A percentile compares a stretch with the other conserved stretches of the same genome.
Conservation (phyloP, 345 rosid species). For the Eucalyptus erythrocorys region DNA sequence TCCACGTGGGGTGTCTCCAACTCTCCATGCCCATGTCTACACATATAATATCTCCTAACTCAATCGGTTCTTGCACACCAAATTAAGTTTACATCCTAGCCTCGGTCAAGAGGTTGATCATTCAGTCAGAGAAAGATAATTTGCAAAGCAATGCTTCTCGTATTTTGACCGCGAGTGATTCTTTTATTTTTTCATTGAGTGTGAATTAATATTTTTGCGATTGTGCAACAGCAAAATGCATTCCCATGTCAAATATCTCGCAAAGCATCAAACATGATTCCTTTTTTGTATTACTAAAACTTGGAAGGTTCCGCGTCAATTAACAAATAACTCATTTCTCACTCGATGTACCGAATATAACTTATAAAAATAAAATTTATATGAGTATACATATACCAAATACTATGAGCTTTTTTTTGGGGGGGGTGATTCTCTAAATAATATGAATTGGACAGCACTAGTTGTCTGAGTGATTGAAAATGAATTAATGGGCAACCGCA, state of each 20-base stretch:
- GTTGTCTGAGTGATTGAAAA: too few species aligned
- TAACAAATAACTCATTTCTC: fast-evolving
- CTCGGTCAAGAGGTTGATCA: neutral
- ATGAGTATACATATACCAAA: neutral
- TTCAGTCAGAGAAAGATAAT: neutral
- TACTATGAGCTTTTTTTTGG: too few species aligned
- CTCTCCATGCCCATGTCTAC: neutral
- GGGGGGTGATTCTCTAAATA: fast-evolving
- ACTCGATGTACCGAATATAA: fast-evolving
- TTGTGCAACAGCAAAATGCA: neutral
- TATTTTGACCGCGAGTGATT: neutral
- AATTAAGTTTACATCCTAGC: neutral
- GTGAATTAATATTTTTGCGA: neutral
- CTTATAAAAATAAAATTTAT: neutral
- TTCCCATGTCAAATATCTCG: neutral
- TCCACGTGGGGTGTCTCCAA: neutral
- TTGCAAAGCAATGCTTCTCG: neutral
- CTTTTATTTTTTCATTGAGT: neutral
- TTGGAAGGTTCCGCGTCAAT: fast-evolving
- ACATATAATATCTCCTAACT: neutral
- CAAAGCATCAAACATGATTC: neutral
- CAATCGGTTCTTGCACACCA: neutral
- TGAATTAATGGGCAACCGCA: neutral
- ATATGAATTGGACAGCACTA: neutral
- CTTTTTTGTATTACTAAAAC: fast-evolving